Conservation (phyloP, 148 eudicot genomes). For the Heliamphora exappendiculata region DNA sequence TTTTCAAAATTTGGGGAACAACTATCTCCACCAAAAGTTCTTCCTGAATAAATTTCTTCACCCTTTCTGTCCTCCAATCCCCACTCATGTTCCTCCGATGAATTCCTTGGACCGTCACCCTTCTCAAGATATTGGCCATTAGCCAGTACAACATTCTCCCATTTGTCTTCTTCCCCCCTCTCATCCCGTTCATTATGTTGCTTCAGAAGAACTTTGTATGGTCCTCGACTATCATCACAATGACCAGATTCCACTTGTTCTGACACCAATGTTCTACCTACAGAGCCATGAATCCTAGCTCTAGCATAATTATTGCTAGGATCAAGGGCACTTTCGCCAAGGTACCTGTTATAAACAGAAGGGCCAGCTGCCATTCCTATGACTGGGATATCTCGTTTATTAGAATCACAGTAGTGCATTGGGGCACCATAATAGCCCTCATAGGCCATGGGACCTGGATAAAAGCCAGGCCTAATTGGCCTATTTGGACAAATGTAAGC, state of each 20-base stretch:
- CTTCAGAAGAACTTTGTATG: conserved; percentile 40
- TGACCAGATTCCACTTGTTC: conserved; percentile 46
- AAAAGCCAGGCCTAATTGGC: conserved; percentile 81
- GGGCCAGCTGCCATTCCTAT: conserved; percentile 72
- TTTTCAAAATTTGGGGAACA: conserved; percentile 19
- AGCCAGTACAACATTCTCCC: conserved; percentile 31
- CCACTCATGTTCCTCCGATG: conserved; percentile 41
- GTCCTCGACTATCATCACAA: conserved; percentile 42
- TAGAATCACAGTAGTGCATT: conserved; percentile 61
- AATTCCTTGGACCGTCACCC: conserved; percentile 28
- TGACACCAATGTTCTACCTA: conserved; percentile 21
- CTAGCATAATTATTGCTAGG: conserved; percentile 43
- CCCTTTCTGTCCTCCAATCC: conserved; percentile 38
- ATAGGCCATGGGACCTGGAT: conserved; percentile 60
- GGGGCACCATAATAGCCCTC: conserved; percentile 86
- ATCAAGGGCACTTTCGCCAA: conserved; percentile 46
- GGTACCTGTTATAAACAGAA: conserved; percentile 49
- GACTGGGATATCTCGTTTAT: conserved; percentile 65
- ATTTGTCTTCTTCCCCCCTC: conserved; percentile 36
- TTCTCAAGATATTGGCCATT: conserved; percentile 23
- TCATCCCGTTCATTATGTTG: conserved; percentile 43
- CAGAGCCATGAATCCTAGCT: conserved; percentile 31
- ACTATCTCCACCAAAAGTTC: conserved; percentile 24
- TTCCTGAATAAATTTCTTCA: conserved; percentile 27
- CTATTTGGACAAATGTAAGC: conserved; percentile 65